Evolutionary conservation across 306 rosid genomes (phyloP), one percentile per base, ranked within the genome.

Genomic region (Begonia loranthoides): DNA sequence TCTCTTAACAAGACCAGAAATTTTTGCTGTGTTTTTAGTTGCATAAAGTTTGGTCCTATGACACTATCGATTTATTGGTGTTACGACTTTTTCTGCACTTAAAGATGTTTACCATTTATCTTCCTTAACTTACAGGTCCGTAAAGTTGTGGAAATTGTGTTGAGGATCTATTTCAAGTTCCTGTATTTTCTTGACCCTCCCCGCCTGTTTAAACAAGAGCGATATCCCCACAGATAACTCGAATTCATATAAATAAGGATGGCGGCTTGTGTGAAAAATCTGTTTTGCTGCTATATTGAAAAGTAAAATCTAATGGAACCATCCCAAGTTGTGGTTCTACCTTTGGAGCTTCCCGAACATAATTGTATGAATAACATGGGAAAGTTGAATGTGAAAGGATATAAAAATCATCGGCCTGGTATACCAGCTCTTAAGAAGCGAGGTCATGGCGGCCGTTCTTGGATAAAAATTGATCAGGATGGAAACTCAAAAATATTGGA

Each of bases 401-500:
- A 75, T 60, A 65, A 39, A 17, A 64, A 59, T 69, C 70, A 73
- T 15, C 81, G 75, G 52, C 10, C 77, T 54, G 64, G 60, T 52
- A 43, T 78, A 41, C 58, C 71, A 54, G 85, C 73, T 68, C 51
- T 70, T 64, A 90, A 90, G 79, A 85, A 89, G 75, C 80, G 95
- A 73, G 83, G 83, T 58, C 97, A 85, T 19, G 97, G 94, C 56
- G 76, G 63, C 62, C 95, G 97, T n/a, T 90, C 97, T 60, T 90
- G 97, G 97, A 85, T 82, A 73, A 76, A 78, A 57, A 82, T 85
- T 58, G 76, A 68, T 70, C 61, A 71, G 48, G 72, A 68, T 73
- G 97, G 95, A 16, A 64, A 76, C 59, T 70, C 75, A 11, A 56
- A 74, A 63, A 69, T 76, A 41, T 50, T 85, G 77, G 82, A 71